Percentiles rank a stretch among this genome's conserved stretches.
phyloP scores from a whole-genome alignment of 441 rosid genomes.

The Omphalea diandra region DNA sequence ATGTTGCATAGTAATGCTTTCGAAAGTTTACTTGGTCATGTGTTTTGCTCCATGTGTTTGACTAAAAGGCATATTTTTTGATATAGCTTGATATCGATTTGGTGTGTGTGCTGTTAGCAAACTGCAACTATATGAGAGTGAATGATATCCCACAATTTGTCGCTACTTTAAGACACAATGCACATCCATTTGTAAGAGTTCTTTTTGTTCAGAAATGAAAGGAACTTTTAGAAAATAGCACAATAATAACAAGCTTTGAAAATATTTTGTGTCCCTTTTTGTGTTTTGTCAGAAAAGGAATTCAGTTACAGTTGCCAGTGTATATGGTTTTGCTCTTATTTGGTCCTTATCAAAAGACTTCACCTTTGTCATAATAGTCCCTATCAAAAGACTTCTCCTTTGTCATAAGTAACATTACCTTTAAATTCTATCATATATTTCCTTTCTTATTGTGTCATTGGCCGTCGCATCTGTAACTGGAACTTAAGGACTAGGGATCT shows the following conservation, averaged over 20 bases:
- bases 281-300: neutral
- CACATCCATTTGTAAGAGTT: neutral
- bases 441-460: neutral
- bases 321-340: neutral
- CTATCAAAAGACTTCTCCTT: neutral
- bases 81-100: neutral
- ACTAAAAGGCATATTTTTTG: neutral
- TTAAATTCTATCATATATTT: neutral
- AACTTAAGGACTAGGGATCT: neutral
- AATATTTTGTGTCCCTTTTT: neutral
- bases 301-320: neutral
- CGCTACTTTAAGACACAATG: neutral
- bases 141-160: neutral
- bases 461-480: neutral
- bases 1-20: neutral
- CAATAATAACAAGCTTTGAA: neutral
- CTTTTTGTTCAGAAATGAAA: neutral
- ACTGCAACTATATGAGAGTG: neutral
- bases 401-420: too few species aligned
- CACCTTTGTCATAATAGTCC: neutral
- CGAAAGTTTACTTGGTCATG: neutral
- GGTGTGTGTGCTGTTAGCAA: neutral
- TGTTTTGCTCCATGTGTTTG: neutral
- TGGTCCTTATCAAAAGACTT: neutral
- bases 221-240: neutral